Evolutionary conservation across 1,284 basidiomycete genomes (phyloP), one percentile per base, ranked within the genome.

Genomic region (Naganishia albida): DNA sequence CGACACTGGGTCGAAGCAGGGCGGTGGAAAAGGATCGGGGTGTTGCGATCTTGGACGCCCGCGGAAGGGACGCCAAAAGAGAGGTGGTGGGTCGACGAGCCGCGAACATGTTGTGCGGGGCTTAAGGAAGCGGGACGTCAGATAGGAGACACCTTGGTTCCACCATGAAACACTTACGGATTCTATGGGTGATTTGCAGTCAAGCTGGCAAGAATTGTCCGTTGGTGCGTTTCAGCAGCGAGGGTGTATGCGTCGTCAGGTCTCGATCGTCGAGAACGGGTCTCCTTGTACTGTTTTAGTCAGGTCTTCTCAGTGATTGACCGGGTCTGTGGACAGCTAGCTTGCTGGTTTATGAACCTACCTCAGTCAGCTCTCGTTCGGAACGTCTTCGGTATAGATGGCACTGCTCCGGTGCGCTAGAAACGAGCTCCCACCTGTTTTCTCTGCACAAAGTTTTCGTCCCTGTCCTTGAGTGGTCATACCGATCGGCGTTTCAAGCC

Each of bases 1-100:
- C 25, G 18, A 26, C 39, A 46, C 26, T 44, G 23, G 60, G 50
- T 64, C 53, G 63, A 56, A 56, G 46, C n/a, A 56, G 34, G 16
- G 50, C 50, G 16, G 60, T 63, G 12, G 51, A 63, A 30, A 63
- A 50, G 20, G 55, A 65, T 38, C 51, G 52, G 38, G 46, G 25
- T 23, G 25, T 23, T 8, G 60, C 30, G 42, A 39, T 18, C 38
- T 39, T 20, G 20, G 34, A 52, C 12, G 50, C 38, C 34, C 60
- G 23, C 7, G 43, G 42, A 40, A 63, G 60, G 34, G 49, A 40
- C n/a, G 49, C 20, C 50, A 63, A 30, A 12, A 63, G 23, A 13
- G 57, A 26, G 10, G 54, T 23, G 1, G 43, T 48, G 25, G 48
- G 57, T 60, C 57, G 20, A 40, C 38, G 46, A 55, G 42, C 53